A percentile compares a stretch with the other conserved stretches of the same genome.
Evolutionary conservation across 805 yeast genomes (phyloP).

Genomic region (Wilhelminamyces savonicus): DNA sequence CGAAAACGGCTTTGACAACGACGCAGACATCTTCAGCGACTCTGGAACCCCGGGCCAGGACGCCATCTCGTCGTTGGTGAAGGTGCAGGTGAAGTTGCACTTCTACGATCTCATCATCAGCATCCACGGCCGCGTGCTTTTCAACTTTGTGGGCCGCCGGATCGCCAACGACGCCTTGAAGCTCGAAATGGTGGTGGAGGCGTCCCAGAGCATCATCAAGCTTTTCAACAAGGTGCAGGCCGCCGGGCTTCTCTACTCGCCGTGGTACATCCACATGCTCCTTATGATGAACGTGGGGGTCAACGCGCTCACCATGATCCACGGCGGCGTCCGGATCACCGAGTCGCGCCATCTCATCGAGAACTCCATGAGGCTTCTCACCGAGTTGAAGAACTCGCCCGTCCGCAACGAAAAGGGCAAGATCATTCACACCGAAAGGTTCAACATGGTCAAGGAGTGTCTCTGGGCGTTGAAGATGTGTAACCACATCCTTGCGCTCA

Average conservation of each 20-base stretch:
- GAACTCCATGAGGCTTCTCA: slow-evolving; percentile 17
- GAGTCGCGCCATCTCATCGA: slow-evolving; percentile 18
- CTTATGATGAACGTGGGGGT: slow-evolving; percentile 41
- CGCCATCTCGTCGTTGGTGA: slow-evolving; percentile 13
- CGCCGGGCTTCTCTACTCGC: slow-evolving; percentile 27
- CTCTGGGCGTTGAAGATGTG: slow-evolving; percentile 56
- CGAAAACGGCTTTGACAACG: slow-evolving; percentile 26
- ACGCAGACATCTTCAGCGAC: slow-evolving; percentile 8
- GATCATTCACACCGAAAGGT: slow-evolving; percentile 24
- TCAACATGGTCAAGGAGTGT: slow-evolving; percentile 53
- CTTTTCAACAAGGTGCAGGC: slow-evolving; percentile 22
- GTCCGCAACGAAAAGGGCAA: slow-evolving; percentile 25
- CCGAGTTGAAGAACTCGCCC: slow-evolving; percentile 19
- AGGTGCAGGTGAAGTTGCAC: slow-evolving; percentile 32
- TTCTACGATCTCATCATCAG: slow-evolving; percentile 30
- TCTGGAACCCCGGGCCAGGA: slow-evolving; percentile 1
- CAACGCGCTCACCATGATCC: slow-evolving; percentile 34
- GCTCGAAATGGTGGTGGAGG: slow-evolving; percentile 21
- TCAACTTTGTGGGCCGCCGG: slow-evolving; percentile 27
- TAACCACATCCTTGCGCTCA: slow-evolving; percentile 43
- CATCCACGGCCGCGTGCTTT: slow-evolving; percentile 29
- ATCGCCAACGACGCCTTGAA: slow-evolving; percentile 24
- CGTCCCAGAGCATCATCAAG: slow-evolving; percentile 24
- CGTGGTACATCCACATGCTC: slow-evolving; percentile 49
- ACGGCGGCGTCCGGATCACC: slow-evolving; percentile 29